Evolutionary conservation across 1,139 yeast species (phyloP).

Genomic region (Protomyces gravidus): DNA sequence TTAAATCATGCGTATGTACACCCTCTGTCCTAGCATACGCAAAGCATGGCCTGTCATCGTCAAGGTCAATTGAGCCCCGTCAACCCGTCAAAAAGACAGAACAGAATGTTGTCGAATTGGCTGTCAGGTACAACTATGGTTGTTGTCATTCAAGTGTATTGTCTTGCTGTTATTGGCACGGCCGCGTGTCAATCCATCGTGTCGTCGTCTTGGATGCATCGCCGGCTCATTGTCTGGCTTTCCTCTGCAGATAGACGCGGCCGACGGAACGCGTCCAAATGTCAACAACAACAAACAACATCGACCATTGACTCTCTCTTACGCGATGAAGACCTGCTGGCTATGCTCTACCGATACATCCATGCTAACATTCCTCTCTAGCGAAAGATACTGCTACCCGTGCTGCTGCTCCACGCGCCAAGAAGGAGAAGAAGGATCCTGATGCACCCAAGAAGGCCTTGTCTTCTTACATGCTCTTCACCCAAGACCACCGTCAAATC

Average conservation of each 20-base stretch:
- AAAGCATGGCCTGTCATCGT: no score
- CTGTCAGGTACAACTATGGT: no score
- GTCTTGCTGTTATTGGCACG: no score
- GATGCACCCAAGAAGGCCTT: conserved; percentile 98
- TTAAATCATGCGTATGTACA: not conserved
- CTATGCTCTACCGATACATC: no score
- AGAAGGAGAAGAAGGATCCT: conserved; percentile 54
- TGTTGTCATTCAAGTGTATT: no score
- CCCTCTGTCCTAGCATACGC: no score
- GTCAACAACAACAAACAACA: not conserved
- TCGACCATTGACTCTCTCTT: not conserved
- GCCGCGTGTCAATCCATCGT: no score
- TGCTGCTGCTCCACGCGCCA: conserved; percentile 4
- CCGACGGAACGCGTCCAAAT: no score
- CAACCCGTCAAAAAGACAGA: no score
- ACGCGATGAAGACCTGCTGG: not conserved
- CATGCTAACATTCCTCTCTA: not conserved
- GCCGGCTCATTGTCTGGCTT: not conserved
- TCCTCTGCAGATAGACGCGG: not conserved
- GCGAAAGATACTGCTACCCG: not conserved
- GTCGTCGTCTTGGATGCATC: not conserved
- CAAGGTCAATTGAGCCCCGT: no score
- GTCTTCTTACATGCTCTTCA: conserved; percentile 98
- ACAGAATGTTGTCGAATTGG: no score
- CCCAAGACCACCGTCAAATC: conserved; percentile 92